These are phyloP conservation scores for Microsporum ferrugineum DNA, from an alignment of 2,329 filamentous ascomycete genomes.

Conservation along the genomic window DNA sequence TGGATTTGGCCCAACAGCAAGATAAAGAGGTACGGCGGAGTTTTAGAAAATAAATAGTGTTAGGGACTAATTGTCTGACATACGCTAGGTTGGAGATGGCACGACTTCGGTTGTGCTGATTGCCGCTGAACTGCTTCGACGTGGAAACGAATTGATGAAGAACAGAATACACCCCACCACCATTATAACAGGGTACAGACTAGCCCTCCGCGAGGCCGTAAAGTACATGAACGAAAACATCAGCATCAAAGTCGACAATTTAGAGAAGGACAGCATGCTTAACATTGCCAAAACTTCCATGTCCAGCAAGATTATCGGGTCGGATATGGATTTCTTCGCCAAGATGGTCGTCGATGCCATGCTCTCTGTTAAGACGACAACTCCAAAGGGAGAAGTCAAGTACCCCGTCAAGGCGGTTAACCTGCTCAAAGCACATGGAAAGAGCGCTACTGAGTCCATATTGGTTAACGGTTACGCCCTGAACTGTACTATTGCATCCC, in stretches of 20 bases:
- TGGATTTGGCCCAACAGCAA: constrained; percentile 95
- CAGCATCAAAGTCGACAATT: constrained; percentile 83
- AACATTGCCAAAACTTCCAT: constrained; percentile 98
- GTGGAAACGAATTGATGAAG: constrained; percentile 97
- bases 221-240: constrained; percentile 99
- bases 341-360: constrained; percentile 97
- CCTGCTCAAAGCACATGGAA: constrained; percentile 94
- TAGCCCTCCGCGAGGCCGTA: constrained; percentile 88
- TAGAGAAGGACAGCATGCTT: constrained; percentile 80
- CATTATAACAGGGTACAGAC: constrained; percentile 94
- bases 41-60: not conserved
- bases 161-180: constrained; percentile 99
- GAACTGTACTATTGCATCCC: constrained; percentile 96
- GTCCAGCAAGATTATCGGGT: constrained; percentile 97
- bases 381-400: constrained; percentile 81
- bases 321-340: constrained; percentile 92
- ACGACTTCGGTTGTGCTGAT: constrained; percentile 97
- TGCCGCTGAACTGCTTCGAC: constrained; percentile 81
- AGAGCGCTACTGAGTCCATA: constrained; percentile 72
- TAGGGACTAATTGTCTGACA: constrained; percentile 2
- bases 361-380: constrained; percentile 83
- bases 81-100: constrained; percentile 67
- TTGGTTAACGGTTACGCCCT: constrained; percentile 93
- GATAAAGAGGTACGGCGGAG: constrained; percentile 61
- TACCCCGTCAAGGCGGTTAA: constrained; percentile 99